These are phyloP conservation scores for Colletotrichum horii DNA, from an alignment of 2,329 filamentous ascomycete species.

Conservation along the genomic window DNA sequence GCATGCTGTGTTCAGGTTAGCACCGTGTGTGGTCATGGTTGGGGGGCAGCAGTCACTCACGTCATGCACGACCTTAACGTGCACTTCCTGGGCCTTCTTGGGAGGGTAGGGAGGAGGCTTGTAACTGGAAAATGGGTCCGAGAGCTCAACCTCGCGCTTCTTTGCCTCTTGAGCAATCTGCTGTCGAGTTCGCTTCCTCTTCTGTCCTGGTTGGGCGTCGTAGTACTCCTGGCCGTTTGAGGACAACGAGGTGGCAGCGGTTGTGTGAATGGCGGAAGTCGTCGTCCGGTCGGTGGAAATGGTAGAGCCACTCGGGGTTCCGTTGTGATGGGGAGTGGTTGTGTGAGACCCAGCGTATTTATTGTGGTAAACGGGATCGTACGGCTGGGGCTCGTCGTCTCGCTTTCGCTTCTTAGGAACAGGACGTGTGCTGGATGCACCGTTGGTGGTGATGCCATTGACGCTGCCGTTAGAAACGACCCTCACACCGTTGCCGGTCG, in stretches of 20 bases:
- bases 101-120: conserved; percentile 86
- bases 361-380: conserved; percentile 75
- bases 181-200: conserved; percentile 86
- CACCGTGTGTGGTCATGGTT: not conserved
- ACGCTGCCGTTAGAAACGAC: conserved; percentile 38
- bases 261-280: conserved; percentile 76
- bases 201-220: conserved; percentile 75
- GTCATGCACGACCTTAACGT: conserved; percentile 66
- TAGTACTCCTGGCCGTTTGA: conserved; percentile 69
- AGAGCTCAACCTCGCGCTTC: conserved; percentile 74
- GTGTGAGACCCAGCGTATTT: conserved; percentile 72
- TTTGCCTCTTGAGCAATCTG: conserved; percentile 84
- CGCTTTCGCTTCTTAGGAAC: conserved; percentile 78
- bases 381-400: conserved; percentile 59
- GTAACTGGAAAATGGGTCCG: conserved; percentile 79
- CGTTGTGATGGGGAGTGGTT: conserved; percentile 72
- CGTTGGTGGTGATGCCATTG: conserved; percentile 35
- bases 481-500: conserved; percentile 43
- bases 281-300: conserved; percentile 84
- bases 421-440: conserved; percentile 46
- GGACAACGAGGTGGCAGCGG: conserved; percentile 82
- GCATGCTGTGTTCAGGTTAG: conserved; percentile 33
- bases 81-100: conserved; percentile 85
- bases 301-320: conserved; percentile 71
- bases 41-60: conserved; percentile 49